These are phyloP conservation scores for Penicillium robsamsonii DNA, from an alignment of 495 filamentous ascomycete genomes.

Conservation along the genomic window DNA sequence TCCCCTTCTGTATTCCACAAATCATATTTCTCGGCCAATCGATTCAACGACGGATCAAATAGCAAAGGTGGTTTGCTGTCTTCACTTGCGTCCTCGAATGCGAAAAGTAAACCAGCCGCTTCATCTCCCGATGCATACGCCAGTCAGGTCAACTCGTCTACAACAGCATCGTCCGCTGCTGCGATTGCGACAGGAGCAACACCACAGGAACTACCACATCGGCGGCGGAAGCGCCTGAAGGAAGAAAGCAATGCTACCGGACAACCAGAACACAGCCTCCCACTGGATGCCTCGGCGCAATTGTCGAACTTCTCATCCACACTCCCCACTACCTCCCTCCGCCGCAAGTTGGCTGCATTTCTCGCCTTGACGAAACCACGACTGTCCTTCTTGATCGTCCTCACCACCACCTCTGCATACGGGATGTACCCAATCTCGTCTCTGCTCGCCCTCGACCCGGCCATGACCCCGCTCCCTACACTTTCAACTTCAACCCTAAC, in stretches of 20 bases:
- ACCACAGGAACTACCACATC: slow-evolving; percentile 45
- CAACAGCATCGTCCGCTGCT: slow-evolving; percentile 9
- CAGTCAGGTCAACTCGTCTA: slow-evolving; percentile 7
- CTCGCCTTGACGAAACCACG: slow-evolving; percentile 94
- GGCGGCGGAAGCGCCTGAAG: slow-evolving; percentile 52
- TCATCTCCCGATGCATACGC: slow-evolving; percentile 11
- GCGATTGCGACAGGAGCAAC: slow-evolving; percentile 23
- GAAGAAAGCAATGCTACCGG: slow-evolving; percentile 28
- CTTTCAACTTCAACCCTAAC: slow-evolving; percentile 86
- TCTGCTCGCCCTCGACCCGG: slow-evolving; percentile 51
- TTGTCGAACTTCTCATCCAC: slow-evolving; percentile 69
- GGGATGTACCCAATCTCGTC: slow-evolving; percentile 81
- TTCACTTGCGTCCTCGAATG: slow-evolving; percentile 28
- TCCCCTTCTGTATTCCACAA: slow-evolving; percentile 33
- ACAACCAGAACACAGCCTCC: slow-evolving; percentile 46
- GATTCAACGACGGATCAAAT: slow-evolving; percentile 17
- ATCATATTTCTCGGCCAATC: slow-evolving; percentile 45
- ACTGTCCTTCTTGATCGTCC: slow-evolving; percentile 84
- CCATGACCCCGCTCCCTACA: slow-evolving; percentile 72
- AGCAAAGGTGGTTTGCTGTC: slow-evolving; percentile 30
- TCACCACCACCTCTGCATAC: slow-evolving; percentile 89
- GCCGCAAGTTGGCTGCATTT: slow-evolving; percentile 75
- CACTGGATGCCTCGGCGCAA: slow-evolving; percentile 79
- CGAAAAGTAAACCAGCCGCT: slow-evolving; percentile 14
- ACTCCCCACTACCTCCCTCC: slow-evolving; percentile 66